Conservation (phyloP, 352 stramenopile genomes). For the Globisporangium irregulare region DNA sequence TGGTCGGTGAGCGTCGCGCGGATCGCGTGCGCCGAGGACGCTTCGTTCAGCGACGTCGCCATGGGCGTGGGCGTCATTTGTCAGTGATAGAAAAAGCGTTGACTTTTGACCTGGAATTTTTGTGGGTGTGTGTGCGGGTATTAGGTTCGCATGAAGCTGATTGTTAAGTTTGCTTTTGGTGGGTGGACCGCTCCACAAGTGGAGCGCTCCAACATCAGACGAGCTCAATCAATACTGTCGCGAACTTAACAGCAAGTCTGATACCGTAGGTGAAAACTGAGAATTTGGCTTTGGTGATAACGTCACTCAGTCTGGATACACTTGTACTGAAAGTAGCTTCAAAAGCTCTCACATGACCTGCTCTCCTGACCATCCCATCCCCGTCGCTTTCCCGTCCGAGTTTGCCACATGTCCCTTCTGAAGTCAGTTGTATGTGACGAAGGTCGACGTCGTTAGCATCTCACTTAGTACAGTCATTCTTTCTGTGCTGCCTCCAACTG, state of each 20-base stretch:
- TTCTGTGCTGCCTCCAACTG: no score
- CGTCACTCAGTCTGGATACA: not conserved
- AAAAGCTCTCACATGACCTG: not conserved
- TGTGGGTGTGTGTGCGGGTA: not conserved
- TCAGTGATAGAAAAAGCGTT: not conserved
- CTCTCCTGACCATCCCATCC: not conserved
- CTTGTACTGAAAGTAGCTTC: not conserved
- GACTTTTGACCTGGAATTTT: not conserved
- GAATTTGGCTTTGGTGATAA: not conserved
- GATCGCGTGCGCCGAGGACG: slow-evolving; percentile 4
- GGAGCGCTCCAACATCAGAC: not conserved
- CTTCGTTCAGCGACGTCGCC: slow-evolving; percentile 27
- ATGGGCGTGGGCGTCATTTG: slow-evolving; percentile 18
- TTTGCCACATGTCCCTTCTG: no score
- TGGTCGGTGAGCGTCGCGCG: not conserved
- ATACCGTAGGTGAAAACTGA: no score
- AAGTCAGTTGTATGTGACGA: no score
- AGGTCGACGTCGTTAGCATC: no score
- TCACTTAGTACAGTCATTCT: no score
- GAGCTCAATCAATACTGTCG: not conserved
- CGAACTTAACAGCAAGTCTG: not conserved
- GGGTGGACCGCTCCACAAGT: no score
- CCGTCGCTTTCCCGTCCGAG: no score
- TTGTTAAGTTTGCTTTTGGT: not conserved
- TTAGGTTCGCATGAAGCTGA: not conserved